A percentile compares a stretch with the other conserved stretches of the same genome.
Conservation (phyloP, 805 yeast species). For the Candida rishiriensis region DNA sequence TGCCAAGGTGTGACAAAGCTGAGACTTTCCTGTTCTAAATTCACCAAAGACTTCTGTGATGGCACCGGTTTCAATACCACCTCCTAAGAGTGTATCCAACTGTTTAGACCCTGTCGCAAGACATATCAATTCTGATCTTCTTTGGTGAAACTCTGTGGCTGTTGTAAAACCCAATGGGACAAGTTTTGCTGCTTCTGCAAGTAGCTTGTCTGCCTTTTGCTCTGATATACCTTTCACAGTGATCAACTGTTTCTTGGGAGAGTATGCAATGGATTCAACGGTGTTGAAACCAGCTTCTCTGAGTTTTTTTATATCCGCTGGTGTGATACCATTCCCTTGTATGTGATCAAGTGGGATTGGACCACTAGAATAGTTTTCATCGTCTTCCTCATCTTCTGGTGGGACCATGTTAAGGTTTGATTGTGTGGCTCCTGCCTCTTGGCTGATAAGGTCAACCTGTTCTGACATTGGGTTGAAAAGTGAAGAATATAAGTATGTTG, state of each 20-base stretch:
- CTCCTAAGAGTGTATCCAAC: conserved; percentile 87
- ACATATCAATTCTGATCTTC: conserved; percentile 87
- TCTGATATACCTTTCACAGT: conserved; percentile 90
- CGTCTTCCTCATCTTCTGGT: conserved; percentile 45
- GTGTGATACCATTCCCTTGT: conserved; percentile 80
- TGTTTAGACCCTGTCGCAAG: conserved; percentile 95
- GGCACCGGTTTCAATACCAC: conserved; percentile 96
- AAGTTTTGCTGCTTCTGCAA: conserved; percentile 75
- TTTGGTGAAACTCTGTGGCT: conserved; percentile 87
- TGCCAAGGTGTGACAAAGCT: conserved; percentile 92
- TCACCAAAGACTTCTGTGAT: conserved; percentile 96
- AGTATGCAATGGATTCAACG: conserved; percentile 88
- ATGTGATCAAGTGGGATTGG: conserved; percentile 51
- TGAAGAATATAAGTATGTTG: too few species aligned
- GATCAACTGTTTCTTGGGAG: conserved; percentile 76
- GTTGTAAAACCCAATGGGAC: conserved; percentile 98
- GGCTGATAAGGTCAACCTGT: background rate
- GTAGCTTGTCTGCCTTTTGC: conserved; percentile 84
- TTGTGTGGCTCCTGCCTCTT: conserved; percentile 4
- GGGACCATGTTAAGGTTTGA: conserved; percentile 4
- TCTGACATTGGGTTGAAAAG: background rate
- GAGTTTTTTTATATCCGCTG: conserved; percentile 73
- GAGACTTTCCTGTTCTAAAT: conserved; percentile 96
- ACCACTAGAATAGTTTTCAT: conserved; percentile 36
- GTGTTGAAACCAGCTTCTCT: conserved; percentile 83